phyloP scores from a whole-genome alignment of 306 rosid species.

The Ochetophila trinervis region DNA sequence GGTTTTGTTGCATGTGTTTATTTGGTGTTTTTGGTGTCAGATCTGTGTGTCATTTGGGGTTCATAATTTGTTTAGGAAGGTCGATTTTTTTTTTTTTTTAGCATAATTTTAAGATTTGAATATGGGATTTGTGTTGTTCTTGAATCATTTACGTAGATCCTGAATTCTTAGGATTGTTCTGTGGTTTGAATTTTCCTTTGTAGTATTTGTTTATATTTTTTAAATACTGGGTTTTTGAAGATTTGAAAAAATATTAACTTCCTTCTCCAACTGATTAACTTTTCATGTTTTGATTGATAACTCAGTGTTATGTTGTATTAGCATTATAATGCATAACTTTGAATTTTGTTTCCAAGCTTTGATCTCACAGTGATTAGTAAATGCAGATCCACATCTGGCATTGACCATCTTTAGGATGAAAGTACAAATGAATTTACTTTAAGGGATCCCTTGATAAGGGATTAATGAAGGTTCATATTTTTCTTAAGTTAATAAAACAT shows the following conservation, averaged over 20 bases:
- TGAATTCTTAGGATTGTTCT: not conserved
- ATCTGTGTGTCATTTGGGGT: not conserved
- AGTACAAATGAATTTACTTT: not conserved
- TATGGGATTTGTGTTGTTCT: not conserved
- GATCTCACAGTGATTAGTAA: not conserved
- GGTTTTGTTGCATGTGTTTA: not conserved
- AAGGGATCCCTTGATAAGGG: not conserved
- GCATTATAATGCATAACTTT: not conserved
- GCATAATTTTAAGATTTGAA: not conserved
- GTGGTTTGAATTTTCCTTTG: not conserved
- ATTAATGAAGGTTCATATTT: not conserved
- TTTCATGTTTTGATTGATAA: not conserved
- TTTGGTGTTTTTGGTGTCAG: conserved; percentile 1
- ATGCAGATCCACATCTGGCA: not conserved
- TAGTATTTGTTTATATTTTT: not conserved
- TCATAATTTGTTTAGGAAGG: no score
- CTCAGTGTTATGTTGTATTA: not conserved
- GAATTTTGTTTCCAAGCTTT: not conserved
- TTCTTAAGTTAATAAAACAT: not conserved
- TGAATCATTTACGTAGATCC: not conserved
- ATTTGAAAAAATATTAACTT: not conserved
- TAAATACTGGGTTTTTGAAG: not conserved
- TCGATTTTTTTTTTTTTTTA: no score
- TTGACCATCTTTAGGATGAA: not conserved
- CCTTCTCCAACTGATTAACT: not conserved